Evolutionary conservation across 1,284 basidiomycete species (phyloP), one percentile per base, ranked within the genome.

Genomic region (Ganoderma boninense): DNA sequence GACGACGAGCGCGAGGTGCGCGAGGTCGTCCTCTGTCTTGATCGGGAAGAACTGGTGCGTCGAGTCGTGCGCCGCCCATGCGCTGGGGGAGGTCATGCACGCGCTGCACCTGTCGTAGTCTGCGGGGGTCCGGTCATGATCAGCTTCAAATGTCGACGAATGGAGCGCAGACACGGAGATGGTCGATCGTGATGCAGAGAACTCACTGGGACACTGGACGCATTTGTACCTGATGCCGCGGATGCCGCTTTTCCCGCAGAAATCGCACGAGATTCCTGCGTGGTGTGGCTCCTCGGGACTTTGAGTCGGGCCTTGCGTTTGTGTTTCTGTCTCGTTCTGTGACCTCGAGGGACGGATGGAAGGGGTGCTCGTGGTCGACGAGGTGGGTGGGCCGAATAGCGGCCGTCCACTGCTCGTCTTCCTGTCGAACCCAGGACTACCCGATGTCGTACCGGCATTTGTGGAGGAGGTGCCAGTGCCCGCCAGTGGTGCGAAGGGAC

Each of bases 161-260:
- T 42, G 13, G 29, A 4, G 29, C 29, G 29, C 29, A 32, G 29
- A 32, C 4, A 32, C 29, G 2, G 29, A 32, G n/a, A n/a, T n/a
- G n/a, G n/a, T n/a, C n/a, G n/a, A n/a, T n/a, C n/a, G n/a, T n/a
- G n/a, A n/a, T n/a, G 0, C 14, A 3, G n/a, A 54, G 6, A 10
- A 60, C 73, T 42, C 77, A 92, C 91, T 84, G 65, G 82, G 80
- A 77, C 92, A 94, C 73, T 93, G 90, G n/a, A 93, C 78, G 74
- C 92, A 94, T 77, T 93, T 94, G 77, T 91, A 89, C 64, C 92
- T 85, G 71, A 88, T 78, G 14, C 92, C 92, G 62, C 85, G 82
- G 44, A 93, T 83, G 7, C 81, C 85, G 20, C 49, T 23, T 20
- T 81, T 77, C 2, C 84, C 74, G 76, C 92, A 94, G 20, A 73